A percentile compares a stretch with the other conserved stretches of the same genome.
phyloP scores from a whole-genome alignment of 164 flowering plant species.

The Annona squamosa region DNA sequence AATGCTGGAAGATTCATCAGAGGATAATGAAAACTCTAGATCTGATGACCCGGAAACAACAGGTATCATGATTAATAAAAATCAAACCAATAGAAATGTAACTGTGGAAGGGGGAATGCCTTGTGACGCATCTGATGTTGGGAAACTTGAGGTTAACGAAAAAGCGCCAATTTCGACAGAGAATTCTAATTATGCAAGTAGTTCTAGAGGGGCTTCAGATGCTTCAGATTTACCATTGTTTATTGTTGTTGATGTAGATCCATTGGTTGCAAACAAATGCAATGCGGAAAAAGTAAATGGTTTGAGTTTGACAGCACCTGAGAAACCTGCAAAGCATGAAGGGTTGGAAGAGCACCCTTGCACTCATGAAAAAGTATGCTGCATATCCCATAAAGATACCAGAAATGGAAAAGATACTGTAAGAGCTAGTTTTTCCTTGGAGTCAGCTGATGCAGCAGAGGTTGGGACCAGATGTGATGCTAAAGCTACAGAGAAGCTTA shows the following conservation, averaged over 20 bases:
- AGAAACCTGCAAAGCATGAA: background rate
- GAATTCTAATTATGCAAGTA: background rate
- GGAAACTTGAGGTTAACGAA: background rate
- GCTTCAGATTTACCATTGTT: conserved; percentile 1
- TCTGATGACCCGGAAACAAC: too few relatives aligned
- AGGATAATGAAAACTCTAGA: background rate
- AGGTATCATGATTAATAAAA: background rate
- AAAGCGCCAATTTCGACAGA: background rate
- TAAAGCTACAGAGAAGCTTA: background rate
- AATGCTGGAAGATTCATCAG: background rate
- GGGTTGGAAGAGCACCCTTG: background rate
- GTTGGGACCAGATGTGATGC: background rate
- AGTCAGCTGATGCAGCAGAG: background rate
- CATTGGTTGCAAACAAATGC: conserved; percentile 2
- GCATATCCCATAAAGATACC: too few relatives aligned
- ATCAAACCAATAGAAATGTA: background rate
- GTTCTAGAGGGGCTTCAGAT: background rate
- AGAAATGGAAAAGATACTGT: background rate
- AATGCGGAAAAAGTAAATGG: conserved; percentile 13
- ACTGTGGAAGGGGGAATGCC: background rate
- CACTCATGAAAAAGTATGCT: background rate
- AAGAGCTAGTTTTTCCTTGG: background rate
- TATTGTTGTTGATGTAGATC: conserved; percentile 11
- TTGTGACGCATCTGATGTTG: background rate
- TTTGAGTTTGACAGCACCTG: background rate